Evolutionary conservation across 768 basidiomycete genomes (phyloP).

Genomic region (Amyloporia xantha): DNA sequence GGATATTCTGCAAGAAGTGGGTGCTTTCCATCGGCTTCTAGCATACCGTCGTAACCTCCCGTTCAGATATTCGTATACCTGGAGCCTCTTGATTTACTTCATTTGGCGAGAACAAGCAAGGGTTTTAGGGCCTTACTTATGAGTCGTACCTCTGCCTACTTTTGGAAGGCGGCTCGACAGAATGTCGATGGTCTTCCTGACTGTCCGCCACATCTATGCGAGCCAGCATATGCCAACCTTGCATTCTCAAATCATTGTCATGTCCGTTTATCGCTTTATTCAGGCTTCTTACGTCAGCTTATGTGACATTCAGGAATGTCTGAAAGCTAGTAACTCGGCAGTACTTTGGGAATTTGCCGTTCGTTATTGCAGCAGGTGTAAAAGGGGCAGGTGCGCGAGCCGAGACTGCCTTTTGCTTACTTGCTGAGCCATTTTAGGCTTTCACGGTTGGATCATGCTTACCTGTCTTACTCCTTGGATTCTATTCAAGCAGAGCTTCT

Average conservation of each 20-base stretch:
- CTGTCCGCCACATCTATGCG: conserved; percentile 12
- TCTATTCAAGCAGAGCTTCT: not conserved
- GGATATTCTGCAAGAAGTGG: conserved; percentile 11
- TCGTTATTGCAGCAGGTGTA: conserved; percentile 14
- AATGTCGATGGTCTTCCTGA: conserved; percentile 11
- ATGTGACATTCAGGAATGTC: conserved; percentile 7
- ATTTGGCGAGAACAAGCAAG: conserved; percentile 10
- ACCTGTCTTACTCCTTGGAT: not conserved
- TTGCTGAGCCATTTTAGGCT: no score
- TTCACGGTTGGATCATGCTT: not conserved
- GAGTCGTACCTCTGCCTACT: conserved; percentile 1
- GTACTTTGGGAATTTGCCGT: conserved; percentile 8
- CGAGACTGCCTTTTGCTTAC: no score
- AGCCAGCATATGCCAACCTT: conserved; percentile 15
- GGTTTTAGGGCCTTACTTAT: conserved; percentile 12
- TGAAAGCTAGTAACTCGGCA: conserved; percentile 5
- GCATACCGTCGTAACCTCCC: not conserved
- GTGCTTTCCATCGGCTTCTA: not conserved
- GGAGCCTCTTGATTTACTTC: conserved; percentile 14
- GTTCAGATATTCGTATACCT: conserved; percentile 12
- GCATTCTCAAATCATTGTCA: conserved; percentile 13
- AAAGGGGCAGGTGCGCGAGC: not conserved
- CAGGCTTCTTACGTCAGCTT: not conserved
- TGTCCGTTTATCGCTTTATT: conserved; percentile 1
- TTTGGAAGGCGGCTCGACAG: conserved; percentile 10